A percentile compares a stretch with the other conserved stretches of the same genome.
phyloP scores from a whole-genome alignment of 768 basidiomycete genomes.

The Pleurotus eryngii region DNA sequence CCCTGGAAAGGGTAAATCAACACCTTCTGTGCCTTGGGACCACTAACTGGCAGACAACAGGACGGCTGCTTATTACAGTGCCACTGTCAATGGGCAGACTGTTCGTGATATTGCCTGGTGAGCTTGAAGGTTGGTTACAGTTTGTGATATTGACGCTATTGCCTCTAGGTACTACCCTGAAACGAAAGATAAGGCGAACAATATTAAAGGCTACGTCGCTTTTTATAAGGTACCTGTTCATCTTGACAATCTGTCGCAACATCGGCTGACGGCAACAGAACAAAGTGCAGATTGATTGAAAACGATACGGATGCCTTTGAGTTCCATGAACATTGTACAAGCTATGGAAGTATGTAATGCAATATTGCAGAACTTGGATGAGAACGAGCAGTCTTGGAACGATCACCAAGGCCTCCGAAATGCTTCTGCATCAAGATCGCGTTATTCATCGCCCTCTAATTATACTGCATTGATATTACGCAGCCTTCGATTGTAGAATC shows the following conservation, averaged over 20 bases:
- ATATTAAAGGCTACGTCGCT: conserved; percentile 66
- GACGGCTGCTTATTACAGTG: conserved; percentile 65
- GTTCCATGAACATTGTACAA: too few relatives aligned
- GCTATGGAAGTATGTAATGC: too few relatives aligned
- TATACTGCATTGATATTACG: too few relatives aligned
- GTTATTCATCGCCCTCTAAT: too few relatives aligned
- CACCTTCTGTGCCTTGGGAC: too few relatives aligned
- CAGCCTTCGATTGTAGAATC: too few relatives aligned
- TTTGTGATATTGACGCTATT: not conserved
- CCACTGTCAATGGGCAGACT: conserved; percentile 41
- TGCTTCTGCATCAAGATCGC: too few relatives aligned
- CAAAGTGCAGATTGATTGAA: conserved; percentile 9
- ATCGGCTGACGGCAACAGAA: not conserved
- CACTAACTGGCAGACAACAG: conserved; percentile 25
- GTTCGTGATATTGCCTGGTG: conserved; percentile 68
- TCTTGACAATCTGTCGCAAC: not conserved
- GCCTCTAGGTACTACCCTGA: conserved; percentile 63
- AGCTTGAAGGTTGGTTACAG: conserved; percentile 13
- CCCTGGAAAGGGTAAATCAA: conserved; percentile 68
- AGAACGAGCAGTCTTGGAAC: too few relatives aligned
- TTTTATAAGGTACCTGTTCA: conserved; percentile 65
- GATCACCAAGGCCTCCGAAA: too few relatives aligned
- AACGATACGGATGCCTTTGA: too few relatives aligned
- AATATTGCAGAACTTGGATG: too few relatives aligned
- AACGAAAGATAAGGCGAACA: conserved; percentile 51